These are phyloP conservation scores for Aspergillus unguis DNA, from an alignment of 2,329 filamentous ascomycete genomes.

Conservation along the genomic window DNA sequence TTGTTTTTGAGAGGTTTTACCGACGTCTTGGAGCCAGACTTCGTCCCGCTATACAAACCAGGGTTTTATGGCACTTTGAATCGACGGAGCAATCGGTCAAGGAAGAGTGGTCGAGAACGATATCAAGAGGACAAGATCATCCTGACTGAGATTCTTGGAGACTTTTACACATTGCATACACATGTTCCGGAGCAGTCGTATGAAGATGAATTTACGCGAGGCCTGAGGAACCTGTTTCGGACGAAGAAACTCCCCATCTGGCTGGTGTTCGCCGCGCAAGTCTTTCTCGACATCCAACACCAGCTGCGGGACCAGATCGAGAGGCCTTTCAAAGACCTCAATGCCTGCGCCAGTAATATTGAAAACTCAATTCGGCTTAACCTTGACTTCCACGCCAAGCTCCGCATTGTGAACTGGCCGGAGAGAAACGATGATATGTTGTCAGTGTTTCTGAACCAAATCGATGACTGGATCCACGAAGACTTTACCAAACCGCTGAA, in stretches of 20 bases:
- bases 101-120: neutral
- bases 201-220: conserved; percentile 40
- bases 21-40: neutral
- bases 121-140: neutral
- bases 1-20: neutral
- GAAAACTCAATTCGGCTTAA: neutral
- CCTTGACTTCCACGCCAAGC: neutral
- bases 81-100: neutral
- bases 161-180: neutral
- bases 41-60: neutral
- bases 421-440: neutral
- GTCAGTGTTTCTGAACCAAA: neutral
- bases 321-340: conserved; percentile 9
- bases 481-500: conserved; percentile 4
- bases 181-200: conserved; percentile 15
- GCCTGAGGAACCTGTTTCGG: conserved; percentile 30
- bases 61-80: neutral
- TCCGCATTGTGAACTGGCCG: neutral
- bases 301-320: conserved; percentile 21
- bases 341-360: neutral
- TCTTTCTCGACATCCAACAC: conserved; percentile 45
- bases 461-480: neutral
- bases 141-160: neutral
- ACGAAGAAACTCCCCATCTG: conserved; percentile 35
- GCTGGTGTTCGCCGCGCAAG: conserved; percentile 41